Conservation (phyloP, 2,329 filamentous ascomycete species). For the Leptographium wingfieldii region DNA sequence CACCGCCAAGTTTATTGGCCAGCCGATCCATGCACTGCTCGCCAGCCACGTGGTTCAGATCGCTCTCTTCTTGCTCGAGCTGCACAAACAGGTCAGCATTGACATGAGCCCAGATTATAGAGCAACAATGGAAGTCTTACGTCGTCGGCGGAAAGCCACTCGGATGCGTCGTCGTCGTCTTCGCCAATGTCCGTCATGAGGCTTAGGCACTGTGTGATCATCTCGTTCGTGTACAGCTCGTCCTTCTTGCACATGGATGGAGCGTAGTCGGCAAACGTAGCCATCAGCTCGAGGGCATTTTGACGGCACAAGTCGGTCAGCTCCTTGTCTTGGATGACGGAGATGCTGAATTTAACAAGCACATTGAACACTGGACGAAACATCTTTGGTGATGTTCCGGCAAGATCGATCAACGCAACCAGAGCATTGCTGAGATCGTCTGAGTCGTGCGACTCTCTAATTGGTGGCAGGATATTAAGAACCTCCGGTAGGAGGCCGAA, state of each 20-base stretch:
- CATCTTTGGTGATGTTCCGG: conserved; percentile 92
- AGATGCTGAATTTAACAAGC: conserved; percentile 83
- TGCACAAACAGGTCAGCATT: conserved; percentile 21
- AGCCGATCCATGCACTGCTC: conserved; percentile 98
- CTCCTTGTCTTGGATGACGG: conserved; percentile 92
- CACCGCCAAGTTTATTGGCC: conserved; percentile 93
- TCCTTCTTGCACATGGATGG: conserved; percentile 94
- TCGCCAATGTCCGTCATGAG: conserved; percentile 94
- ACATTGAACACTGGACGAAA: conserved; percentile 92
- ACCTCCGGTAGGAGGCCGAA: conserved; percentile 78
- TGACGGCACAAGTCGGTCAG: conserved; percentile 81
- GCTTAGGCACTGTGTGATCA: conserved; percentile 97
- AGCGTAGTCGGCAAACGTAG: conserved; percentile 90
- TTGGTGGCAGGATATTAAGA: conserved; percentile 83
- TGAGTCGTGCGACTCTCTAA: conserved; percentile 83
- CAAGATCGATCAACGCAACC: conserved; percentile 82
- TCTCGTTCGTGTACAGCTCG: conserved; percentile 78
- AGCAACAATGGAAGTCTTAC: conserved; percentile 33
- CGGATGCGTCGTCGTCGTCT: conserved; percentile 86
- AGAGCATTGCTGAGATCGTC: conserved; percentile 86
- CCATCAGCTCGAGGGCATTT: conserved; percentile 93
- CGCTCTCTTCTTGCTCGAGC: conserved; percentile 91
- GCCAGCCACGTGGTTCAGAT: conserved; percentile 92
- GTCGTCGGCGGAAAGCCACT: conserved; percentile 90
- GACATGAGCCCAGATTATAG: neutral